Evolutionary conservation across 2,329 filamentous ascomycete genomes (phyloP), one percentile per base, ranked within the genome.

Genomic region (Aaosphaeria pasadenensis): DNA sequence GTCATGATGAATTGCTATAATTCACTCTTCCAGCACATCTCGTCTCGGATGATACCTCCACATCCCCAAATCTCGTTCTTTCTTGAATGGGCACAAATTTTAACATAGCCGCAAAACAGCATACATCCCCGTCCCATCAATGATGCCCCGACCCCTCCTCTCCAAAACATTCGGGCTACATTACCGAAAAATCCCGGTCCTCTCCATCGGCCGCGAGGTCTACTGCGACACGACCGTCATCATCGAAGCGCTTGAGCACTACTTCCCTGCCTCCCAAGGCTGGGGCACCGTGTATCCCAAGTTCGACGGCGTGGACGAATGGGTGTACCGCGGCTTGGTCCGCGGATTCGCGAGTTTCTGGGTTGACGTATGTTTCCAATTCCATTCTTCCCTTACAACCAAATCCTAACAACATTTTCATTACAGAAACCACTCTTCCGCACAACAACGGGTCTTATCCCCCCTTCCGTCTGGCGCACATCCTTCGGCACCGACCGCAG

Each of bases 321-420:
- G 70, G 56, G 52, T 54, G n/a, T 71, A 74, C 45, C 44, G 63
- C 5, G 58, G 60, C 0, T 47, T 74, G 2, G 70, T 66, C 4
- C 54, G 71, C n/a, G 69, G 70, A 0, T 71, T 73, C 33, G 66
- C 71, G 3, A 63, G 57, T n/a, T 73, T 72, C 51, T 74, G 71
- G 71, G 67, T 63, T 3, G 71, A 74, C 49, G 57, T 62, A 45
- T 43, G 56, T 45, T 11, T 31, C n/a, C 30, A 6, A 7, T 31
- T 30, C 39, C 9, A 9, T 24, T 32, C 24, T 43, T 30, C 32
- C 6, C n/a, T 39, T 30, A 39, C 44, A 17, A 7, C 6, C 11
- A 33, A 31, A 13, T 29, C 29, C 41, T 48, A n/a, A 32, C 30
- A 17, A 11, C 29, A 31, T 30, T 43, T 36, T 9, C 33, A 9